Evolutionary conservation across 2,329 filamentous ascomycete genomes (phyloP).

Genomic region (Keithomyces neogunnii): DNA sequence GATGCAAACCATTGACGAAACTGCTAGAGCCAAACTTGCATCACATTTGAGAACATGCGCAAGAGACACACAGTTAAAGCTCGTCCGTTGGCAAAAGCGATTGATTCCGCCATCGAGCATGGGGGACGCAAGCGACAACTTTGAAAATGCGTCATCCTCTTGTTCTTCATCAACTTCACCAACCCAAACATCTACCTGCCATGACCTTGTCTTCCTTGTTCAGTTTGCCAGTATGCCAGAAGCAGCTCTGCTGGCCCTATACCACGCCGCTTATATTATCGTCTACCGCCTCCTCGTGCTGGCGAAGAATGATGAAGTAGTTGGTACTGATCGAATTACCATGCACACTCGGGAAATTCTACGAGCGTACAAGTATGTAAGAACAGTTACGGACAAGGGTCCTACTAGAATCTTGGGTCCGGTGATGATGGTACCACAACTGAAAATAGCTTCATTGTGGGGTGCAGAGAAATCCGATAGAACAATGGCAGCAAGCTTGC

Average conservation of each 20-base stretch:
- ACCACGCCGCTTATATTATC: conserved; percentile 6
- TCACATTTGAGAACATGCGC: background rate
- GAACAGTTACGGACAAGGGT: background rate
- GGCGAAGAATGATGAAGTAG: background rate
- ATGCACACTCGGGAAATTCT: background rate
- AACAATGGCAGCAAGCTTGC: background rate
- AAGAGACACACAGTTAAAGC: background rate
- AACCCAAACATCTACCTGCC: background rate
- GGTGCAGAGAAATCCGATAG: background rate
- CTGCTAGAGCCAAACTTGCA: too few species aligned
- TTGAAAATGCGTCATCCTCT: too few species aligned
- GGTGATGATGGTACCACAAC: conserved; percentile 9
- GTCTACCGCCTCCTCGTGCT: background rate
- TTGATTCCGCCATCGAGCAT: background rate
- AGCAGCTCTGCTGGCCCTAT: conserved; percentile 6
- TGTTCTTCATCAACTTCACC: background rate
- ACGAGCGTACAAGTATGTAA: conserved; percentile 2
- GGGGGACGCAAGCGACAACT: too few species aligned
- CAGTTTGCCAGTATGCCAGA: conserved; percentile 3
- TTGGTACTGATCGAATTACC: too few species aligned
- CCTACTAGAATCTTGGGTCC: conserved; percentile 4
- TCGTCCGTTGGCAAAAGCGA: background rate
- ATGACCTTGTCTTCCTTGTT: background rate
- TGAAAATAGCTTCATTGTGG: conserved; percentile 10
- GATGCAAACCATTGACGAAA: background rate